Percentiles rank a stretch among this genome's conserved stretches.
Conservation (phyloP, 345 rosid species). For the Eucalyptus dawsonii region DNA sequence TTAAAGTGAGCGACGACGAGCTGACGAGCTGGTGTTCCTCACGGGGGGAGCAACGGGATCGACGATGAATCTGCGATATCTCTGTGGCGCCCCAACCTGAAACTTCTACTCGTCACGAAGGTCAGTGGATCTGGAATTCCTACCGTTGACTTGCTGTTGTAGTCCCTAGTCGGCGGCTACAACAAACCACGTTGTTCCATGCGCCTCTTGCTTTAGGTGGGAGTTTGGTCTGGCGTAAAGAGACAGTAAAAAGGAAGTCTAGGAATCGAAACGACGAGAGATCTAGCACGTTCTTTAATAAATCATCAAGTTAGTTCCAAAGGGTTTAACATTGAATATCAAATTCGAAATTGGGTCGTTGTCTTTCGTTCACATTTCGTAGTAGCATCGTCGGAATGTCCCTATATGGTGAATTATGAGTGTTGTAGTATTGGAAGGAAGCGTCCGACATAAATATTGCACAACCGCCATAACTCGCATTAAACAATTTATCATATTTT, state of each 20-base stretch:
- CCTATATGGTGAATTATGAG: neutral
- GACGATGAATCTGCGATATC: constrained; percentile 72
- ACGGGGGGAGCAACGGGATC: constrained; percentile 56
- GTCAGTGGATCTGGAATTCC: constrained; percentile 6
- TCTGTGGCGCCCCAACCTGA: constrained; percentile 72
- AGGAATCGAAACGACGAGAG: neutral
- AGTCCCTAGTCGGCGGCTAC: neutral
- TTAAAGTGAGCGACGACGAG: constrained; percentile 89
- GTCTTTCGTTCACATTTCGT: neutral
- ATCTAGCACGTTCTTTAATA: neutral
- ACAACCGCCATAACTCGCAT: neutral
- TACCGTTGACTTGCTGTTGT: neutral
- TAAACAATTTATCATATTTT: neutral
- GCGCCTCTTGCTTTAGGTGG: neutral
- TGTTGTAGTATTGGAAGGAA: neutral
- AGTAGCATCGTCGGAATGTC: neutral
- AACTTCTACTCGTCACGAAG: constrained; percentile 74
- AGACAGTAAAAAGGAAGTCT: neutral
- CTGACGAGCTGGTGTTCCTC: constrained; percentile 87
- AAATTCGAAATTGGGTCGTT: neutral
- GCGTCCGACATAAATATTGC: neutral
- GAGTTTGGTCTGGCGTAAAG: neutral
- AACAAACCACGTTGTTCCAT: neutral
- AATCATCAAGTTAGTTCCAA: neutral
- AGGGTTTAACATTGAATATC: neutral